Percentiles rank a stretch among this genome's conserved stretches.
Conservation (phyloP, 2,329 filamentous ascomycete species). For the Fusarium phyllophilum region DNA sequence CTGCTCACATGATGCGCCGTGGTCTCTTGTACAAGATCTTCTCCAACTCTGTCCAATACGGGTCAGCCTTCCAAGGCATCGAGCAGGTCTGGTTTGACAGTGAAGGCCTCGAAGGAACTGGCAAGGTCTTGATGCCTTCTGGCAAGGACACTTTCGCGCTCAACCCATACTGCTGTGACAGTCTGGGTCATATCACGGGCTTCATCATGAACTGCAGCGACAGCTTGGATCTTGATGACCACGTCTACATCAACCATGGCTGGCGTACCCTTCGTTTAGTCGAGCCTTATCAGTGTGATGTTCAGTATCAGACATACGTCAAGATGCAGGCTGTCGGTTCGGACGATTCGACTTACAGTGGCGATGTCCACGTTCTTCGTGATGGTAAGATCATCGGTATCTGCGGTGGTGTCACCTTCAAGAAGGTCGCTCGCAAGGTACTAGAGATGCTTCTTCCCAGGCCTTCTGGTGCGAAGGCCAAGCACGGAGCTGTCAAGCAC, state of each 20-base stretch:
- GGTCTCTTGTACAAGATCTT: constrained; percentile 72
- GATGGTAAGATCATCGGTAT: not conserved
- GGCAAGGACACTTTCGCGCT: constrained; percentile 60
- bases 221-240: constrained; percentile 57
- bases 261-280: constrained; percentile 64
- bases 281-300: constrained; percentile 39
- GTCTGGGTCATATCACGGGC: constrained; percentile 67
- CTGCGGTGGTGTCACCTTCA: not conserved
- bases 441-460: not conserved
- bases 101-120: constrained; percentile 37
- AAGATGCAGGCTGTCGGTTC: constrained; percentile 64
- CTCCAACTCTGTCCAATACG: constrained; percentile 64
- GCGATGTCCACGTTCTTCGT: not conserved
- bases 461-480: not conserved
- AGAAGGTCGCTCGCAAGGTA: not conserved
- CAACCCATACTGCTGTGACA: constrained; percentile 69
- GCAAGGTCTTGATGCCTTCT: constrained; percentile 64
- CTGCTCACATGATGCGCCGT: constrained; percentile 24
- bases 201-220: constrained; percentile 71
- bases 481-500: fast-evolving
- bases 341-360: not conserved
- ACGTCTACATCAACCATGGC: constrained; percentile 69
- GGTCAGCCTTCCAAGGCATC: constrained; percentile 64
- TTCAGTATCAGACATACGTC: constrained; percentile 66
- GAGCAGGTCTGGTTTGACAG: constrained; percentile 64